A percentile compares a stretch with the other conserved stretches of the same genome.
phyloP scores from a whole-genome alignment of 306 rosid species.

The Rosa multiflora region DNA sequence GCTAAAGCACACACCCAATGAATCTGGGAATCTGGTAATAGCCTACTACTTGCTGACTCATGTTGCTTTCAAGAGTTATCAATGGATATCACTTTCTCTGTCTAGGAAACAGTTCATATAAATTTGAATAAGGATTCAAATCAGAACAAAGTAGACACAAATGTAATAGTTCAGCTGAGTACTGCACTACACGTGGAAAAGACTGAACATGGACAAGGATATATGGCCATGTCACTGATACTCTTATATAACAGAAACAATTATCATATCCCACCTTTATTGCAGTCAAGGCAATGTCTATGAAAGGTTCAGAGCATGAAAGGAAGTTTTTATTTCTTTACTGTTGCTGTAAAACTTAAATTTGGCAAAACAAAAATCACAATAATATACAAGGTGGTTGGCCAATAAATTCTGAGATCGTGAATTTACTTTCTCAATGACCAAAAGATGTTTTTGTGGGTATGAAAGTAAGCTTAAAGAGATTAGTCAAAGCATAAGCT shows the following conservation, averaged over 20 bases:
- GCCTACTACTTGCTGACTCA: constrained; percentile 85
- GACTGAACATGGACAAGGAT: constrained; percentile 3
- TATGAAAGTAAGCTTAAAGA: too few species aligned
- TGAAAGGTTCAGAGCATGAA: background rate
- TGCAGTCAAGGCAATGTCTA: background rate
- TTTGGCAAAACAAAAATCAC: background rate
- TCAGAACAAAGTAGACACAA: constrained; percentile 35
- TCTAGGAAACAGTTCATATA: constrained; percentile 70
- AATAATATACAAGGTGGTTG: background rate
- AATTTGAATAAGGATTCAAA: constrained; percentile 48
- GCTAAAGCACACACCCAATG: constrained; percentile 65
- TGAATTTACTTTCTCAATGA: background rate
- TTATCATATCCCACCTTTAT: background rate
- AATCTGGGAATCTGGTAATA: constrained; percentile 66
- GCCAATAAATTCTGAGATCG: background rate
- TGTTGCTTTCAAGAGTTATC: constrained; percentile 75
- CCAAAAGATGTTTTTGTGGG: too few species aligned
- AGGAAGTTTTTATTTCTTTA: background rate
- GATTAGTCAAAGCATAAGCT: too few species aligned
- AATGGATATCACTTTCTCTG: constrained; percentile 70
- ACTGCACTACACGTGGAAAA: constrained; percentile 28
- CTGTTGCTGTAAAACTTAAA: background rate
- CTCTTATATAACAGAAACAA: background rate
- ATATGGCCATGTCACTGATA: background rate
- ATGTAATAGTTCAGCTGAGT: constrained; percentile 33